A percentile compares a stretch with the other conserved stretches of the same genome.
Conservation (phyloP, 129 eudicot species). For the sunflower (Helianthus annuus) region HanXRQr2.0-SUNRISE NC_035434.2:131329977-131330476, state of each 20-base stretch:
- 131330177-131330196: neutral
- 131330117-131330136: slow-evolving; percentile 44
- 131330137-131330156: slow-evolving; percentile 54
- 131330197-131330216: neutral
- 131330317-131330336: slow-evolving; percentile 10
- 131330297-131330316: neutral
- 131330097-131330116: slow-evolving; percentile 55
- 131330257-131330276: slow-evolving; percentile 25
- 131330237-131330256: slow-evolving; percentile 26
- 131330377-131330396: too few relatives aligned
- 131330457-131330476: too few relatives aligned
- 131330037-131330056: slow-evolving; percentile 38
- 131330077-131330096: slow-evolving; percentile 48
- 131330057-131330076: slow-evolving; percentile 54
- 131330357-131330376: neutral
- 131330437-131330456: too few relatives aligned
- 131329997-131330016: neutral
- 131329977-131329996: too few relatives aligned
- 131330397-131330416: too few relatives aligned
- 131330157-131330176: slow-evolving; percentile 32
- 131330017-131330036: slow-evolving; percentile 19
- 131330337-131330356: neutral
- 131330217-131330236: slow-evolving; percentile 23
- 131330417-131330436: too few relatives aligned
- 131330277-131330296: slow-evolving; percentile 12